Conservation (phyloP, 139 green algal species). For the Zygnema circumcarinatum region DNA sequence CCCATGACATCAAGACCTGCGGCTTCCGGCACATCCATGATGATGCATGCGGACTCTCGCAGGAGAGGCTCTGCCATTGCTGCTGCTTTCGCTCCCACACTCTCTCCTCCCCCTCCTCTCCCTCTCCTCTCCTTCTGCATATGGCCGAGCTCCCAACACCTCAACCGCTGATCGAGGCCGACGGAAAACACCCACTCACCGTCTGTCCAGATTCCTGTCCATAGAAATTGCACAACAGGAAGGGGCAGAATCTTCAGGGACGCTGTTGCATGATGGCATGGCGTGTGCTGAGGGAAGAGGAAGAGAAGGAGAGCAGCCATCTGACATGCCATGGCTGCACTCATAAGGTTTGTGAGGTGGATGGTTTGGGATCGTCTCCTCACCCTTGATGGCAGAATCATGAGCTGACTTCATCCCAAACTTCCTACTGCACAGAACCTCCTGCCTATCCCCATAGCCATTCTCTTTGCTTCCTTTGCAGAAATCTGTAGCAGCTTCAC, state of each 20-base stretch:
- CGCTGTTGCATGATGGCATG: no score
- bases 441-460: no score
- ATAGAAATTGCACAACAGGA: slow-evolving; percentile 6
- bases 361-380: no score
- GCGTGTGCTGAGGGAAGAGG: no score
- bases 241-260: no score
- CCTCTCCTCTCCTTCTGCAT: background rate
- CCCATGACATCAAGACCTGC: slow-evolving; percentile 10
- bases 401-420: no score
- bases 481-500: no score
- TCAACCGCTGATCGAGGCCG: slow-evolving; percentile 47
- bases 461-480: no score
- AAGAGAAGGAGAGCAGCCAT: no score
- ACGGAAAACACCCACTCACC: slow-evolving; percentile 19
- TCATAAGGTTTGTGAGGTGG: no score
- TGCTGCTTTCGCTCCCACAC: background rate
- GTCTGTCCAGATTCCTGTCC: slow-evolving; percentile 56
- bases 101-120: background rate
- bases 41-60: slow-evolving; percentile 6
- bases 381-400: background rate
- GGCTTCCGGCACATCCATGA: slow-evolving; percentile 35
- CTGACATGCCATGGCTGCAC: no score
- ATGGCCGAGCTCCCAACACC: slow-evolving; percentile 40
- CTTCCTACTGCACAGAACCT: no score
- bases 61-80: background rate